Percentiles rank a stretch among this genome's conserved stretches.
phyloP scores from a whole-genome alignment of 148 eudicot species.

The Mesembryanthemum crystallinum region DNA sequence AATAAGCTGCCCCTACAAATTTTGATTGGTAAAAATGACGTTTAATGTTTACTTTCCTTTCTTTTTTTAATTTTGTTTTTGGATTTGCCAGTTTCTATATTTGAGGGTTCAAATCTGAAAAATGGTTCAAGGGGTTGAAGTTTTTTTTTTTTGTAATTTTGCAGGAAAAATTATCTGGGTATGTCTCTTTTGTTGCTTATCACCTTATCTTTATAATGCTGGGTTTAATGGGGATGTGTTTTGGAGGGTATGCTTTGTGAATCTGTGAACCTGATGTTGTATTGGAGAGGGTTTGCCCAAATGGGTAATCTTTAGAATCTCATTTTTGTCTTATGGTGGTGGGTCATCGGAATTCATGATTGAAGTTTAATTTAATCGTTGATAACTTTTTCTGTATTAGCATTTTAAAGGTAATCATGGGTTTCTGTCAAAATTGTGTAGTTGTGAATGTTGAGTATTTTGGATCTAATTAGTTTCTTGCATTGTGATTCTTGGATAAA shows the following conservation, averaged over 20 bases:
- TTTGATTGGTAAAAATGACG: neutral
- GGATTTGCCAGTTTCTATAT: neutral
- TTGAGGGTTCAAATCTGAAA: conserved; percentile 25
- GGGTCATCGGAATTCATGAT: conserved; percentile 7
- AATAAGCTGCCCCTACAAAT: neutral
- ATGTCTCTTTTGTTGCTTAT: conserved; percentile 7
- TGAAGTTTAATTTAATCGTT: neutral
- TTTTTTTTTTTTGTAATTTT: conserved; percentile 9
- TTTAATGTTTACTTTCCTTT: neutral
- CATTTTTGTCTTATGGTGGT: conserved; percentile 11
- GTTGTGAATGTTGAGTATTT: neutral
- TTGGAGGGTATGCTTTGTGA: conserved; percentile 6
- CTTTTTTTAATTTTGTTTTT: neutral
- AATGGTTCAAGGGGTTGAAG: conserved; percentile 5
- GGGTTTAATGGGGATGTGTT: conserved; percentile 10
- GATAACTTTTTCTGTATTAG: neutral
- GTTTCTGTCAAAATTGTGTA: conserved; percentile 3
- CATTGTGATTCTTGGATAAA: neutral
- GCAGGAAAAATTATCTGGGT: conserved; percentile 19
- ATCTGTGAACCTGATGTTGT: neutral
- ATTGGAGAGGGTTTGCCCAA: conserved; percentile 9
- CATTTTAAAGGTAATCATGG: neutral
- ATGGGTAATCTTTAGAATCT: conserved; percentile 11
- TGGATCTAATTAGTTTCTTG: neutral
- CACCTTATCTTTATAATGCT: neutral